Percentiles rank a stretch among this genome's conserved stretches.
Evolutionary conservation across 2,329 filamentous ascomycete genomes (phyloP).

Genomic region (Ilyonectria robusta): DNA sequence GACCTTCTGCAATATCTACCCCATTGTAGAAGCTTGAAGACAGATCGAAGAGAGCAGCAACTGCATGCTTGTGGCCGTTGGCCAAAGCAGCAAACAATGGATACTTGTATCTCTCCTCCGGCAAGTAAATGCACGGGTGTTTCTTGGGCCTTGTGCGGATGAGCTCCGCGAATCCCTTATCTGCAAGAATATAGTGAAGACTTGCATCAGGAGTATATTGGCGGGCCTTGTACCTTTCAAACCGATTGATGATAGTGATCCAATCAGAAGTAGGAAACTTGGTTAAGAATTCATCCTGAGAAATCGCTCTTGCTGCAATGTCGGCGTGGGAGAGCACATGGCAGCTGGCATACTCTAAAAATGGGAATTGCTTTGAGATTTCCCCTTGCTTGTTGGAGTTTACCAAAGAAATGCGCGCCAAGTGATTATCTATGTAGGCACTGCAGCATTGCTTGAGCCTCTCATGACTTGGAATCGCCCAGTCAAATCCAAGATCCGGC

Average conservation of each 20-base stretch:
- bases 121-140: constrained; percentile 27
- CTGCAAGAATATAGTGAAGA: constrained; percentile 55
- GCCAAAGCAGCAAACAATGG: constrained; percentile 42
- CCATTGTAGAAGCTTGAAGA: constrained; percentile 24
- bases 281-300: constrained; percentile 52
- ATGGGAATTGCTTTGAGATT: constrained; percentile 49
- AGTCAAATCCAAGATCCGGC: too few species aligned
- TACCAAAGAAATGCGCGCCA: too few species aligned
- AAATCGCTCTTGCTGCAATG: constrained; percentile 46
- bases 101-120: constrained; percentile 49
- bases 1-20: constrained; percentile 11
- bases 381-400: constrained; percentile 23
- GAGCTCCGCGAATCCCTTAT: constrained; percentile 40
- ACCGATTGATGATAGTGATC: constrained; percentile 50
- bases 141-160: constrained; percentile 46
- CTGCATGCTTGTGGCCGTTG: constrained; percentile 46
- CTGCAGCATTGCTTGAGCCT: too few species aligned
- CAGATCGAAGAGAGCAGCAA: constrained; percentile 38
- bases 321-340: constrained; percentile 58
- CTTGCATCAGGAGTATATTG: constrained; percentile 45
- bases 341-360: constrained; percentile 61
- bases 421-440: too few species aligned
- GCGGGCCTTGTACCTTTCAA: constrained; percentile 45
- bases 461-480: too few species aligned
- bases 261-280: constrained; percentile 47